These are phyloP conservation scores for Xylariaceae sp. DNA, from an alignment of 2,329 filamentous ascomycete genomes.

Conservation along the genomic window DNA sequence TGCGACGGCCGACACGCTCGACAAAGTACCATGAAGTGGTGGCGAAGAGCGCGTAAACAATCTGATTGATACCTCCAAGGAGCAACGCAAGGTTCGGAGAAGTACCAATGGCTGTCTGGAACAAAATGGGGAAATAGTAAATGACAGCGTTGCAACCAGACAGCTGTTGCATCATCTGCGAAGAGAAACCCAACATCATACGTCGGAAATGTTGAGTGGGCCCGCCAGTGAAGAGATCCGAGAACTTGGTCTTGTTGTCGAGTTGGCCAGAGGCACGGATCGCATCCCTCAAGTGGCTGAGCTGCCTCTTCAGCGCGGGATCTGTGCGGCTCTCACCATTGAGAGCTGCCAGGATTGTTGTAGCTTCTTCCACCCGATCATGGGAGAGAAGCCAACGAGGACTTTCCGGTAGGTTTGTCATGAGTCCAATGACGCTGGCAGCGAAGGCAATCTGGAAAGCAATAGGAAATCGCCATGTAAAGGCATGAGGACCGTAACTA, in stretches of 20 bases:
- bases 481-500: slow-evolving; percentile 42
- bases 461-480: slow-evolving; percentile 50
- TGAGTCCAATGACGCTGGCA: slow-evolving; percentile 48
- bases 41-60: slow-evolving; percentile 45
- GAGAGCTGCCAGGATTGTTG: slow-evolving; percentile 58
- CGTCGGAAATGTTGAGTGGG: slow-evolving; percentile 70
- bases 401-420: slow-evolving; percentile 58
- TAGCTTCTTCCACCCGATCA: slow-evolving; percentile 58
- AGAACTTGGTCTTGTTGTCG: slow-evolving; percentile 40
- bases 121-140: slow-evolving; percentile 66
- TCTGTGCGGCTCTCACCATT: slow-evolving; percentile 58
- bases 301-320: slow-evolving; percentile 52
- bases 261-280: slow-evolving; percentile 42
- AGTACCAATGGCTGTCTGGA: slow-evolving; percentile 51
- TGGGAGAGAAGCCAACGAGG: slow-evolving; percentile 57
- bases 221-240: slow-evolving; percentile 63
- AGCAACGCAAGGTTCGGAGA: slow-evolving; percentile 55
- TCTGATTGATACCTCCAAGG: slow-evolving; percentile 48
- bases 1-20: slow-evolving; percentile 54
- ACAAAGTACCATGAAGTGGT: slow-evolving; percentile 52
- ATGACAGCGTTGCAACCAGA: slow-evolving; percentile 65
- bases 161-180: slow-evolving; percentile 69
- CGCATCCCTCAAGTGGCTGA: slow-evolving; percentile 49
- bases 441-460: slow-evolving; percentile 54
- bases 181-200: slow-evolving; percentile 64